These are phyloP conservation scores for Globisporangium nodosum DNA, from an alignment of 352 stramenopile species.

Conservation along the genomic window DNA sequence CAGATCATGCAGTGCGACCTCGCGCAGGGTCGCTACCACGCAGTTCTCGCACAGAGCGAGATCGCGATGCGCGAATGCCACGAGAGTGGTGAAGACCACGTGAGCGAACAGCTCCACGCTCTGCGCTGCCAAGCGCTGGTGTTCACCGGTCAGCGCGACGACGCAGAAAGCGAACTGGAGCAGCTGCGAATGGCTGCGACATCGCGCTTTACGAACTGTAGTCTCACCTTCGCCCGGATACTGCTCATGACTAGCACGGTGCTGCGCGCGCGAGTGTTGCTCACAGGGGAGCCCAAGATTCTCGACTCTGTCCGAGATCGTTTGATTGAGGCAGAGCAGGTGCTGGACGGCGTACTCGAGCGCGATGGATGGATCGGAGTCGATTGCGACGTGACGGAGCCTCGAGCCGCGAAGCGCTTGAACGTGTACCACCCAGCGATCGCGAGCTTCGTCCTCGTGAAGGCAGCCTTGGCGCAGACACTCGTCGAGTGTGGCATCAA, in stretches of 20 bases:
- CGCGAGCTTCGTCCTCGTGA: slow-evolving; percentile 43
- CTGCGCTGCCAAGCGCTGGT: slow-evolving; percentile 29
- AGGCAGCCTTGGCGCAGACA: slow-evolving; percentile 38
- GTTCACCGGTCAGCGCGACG: slow-evolving; percentile 30
- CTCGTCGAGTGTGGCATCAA: slow-evolving; percentile 36
- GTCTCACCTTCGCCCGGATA: slow-evolving; percentile 27
- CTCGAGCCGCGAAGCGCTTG: slow-evolving; percentile 21
- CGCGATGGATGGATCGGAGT: slow-evolving; percentile 60
- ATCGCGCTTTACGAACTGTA: slow-evolving; percentile 19
- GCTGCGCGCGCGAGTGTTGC: slow-evolving; percentile 23
- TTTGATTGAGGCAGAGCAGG: slow-evolving; percentile 32
- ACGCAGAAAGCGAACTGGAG: slow-evolving; percentile 18
- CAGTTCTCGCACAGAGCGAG: slow-evolving; percentile 21
- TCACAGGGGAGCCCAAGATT: slow-evolving; percentile 7
- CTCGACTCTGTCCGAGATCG: slow-evolving; percentile 15
- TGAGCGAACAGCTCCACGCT: slow-evolving; percentile 39
- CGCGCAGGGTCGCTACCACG: slow-evolving; percentile 20
- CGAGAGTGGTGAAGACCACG: slow-evolving; percentile 28
- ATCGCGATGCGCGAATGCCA: slow-evolving; percentile 33
- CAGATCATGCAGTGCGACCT: slow-evolving; percentile 38
- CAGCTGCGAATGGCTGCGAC: slow-evolving; percentile 19
- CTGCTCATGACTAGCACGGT: slow-evolving; percentile 37
- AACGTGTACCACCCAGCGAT: slow-evolving; percentile 52
- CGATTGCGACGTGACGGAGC: slow-evolving; percentile 2
- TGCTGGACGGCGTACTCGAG: slow-evolving; percentile 38